Evolutionary conservation across 768 basidiomycete species (phyloP), one percentile per base, ranked within the genome.

Genomic region (Amanita exitialis): DNA sequence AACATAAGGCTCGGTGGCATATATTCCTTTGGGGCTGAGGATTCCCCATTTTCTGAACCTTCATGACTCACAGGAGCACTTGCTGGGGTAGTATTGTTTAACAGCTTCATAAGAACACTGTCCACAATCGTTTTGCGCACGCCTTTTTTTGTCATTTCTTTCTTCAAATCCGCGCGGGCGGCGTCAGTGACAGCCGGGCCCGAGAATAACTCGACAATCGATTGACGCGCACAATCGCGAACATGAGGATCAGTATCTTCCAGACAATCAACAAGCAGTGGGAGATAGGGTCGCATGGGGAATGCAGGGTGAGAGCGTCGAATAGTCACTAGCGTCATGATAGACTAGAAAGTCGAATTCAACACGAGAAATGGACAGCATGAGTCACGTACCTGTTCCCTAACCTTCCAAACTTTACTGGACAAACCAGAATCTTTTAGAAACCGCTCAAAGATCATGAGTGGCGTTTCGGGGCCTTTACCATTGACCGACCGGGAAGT

Each of bases 161-260:
- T 93, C 75, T 96, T 97, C 49, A 98, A 73, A 64, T 98, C 95
- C 3, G 92, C 80, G 47, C 90, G 82, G 3, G 96, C 96, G 6
- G 81, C 82, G 61, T 94, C 86, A 2, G 84, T 81, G 12, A 91
- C 90, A 4, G 78, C 80, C 0, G 85, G 77, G 13, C 89, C 88
- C 1, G 90, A 83, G 61, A 97, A 95, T 49, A 99, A 73, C 56
- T 85, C 82, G 13, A 96, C 77, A 52, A 91, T 77, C 1, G 90
- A 83, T 57, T 79, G 77, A 44, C 84, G 80, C 6, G 94, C 85
- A 61, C 83, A 84, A 50, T 92, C 86, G 39, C 96, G 85, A 47
- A 98, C 96, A 57, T 82, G 80, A 16, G 86, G 79, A 61, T 99
- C 96, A 1, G 82, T 80, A 66, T 98, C 95, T 69, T 97, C 90